Percentiles rank a stretch among this genome's conserved stretches.
These are phyloP conservation scores for Cercospora janseana DNA, from an alignment of 2,329 filamentous ascomycete species.

Conservation along the genomic window DNA sequence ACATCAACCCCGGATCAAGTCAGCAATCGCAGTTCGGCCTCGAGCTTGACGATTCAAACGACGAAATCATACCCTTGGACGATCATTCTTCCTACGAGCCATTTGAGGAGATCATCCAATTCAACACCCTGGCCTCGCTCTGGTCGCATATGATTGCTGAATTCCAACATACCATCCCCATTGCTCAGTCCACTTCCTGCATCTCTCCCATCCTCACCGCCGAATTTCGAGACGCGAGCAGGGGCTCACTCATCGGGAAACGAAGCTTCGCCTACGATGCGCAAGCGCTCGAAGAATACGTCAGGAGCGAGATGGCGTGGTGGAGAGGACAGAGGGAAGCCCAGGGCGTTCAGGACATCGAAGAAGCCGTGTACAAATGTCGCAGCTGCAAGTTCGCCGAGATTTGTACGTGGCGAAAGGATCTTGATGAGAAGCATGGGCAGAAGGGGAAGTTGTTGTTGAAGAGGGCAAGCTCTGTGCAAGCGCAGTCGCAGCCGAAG, in stretches of 20 bases:
- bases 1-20: conserved; percentile 55
- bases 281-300: conserved; percentile 61
- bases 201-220: conserved; percentile 58
- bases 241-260: conserved; percentile 55
- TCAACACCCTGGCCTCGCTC: conserved; percentile 60
- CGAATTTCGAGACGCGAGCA: conserved; percentile 52
- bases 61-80: conserved; percentile 37
- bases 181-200: conserved; percentile 40
- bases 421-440: conserved; percentile 61
- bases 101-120: conserved; percentile 52
- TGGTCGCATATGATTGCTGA: conserved; percentile 65
- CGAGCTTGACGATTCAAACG: conserved; percentile 35
- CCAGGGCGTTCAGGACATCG: conserved; percentile 67
- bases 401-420: conserved; percentile 72
- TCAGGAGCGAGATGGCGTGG: conserved; percentile 73
- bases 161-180: conserved; percentile 46
- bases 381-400: conserved; percentile 78
- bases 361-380: conserved; percentile 82
- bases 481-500: no score
- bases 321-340: conserved; percentile 76
- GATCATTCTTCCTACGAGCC: conserved; percentile 37
- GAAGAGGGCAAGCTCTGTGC: conserved; percentile 4
- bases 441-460: conserved; percentile 32
- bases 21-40: neutral
- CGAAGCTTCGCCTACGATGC: conserved; percentile 67